Conservation (phyloP, 116 monocot genomes). For the Trichopus zeylanicus region DNA sequence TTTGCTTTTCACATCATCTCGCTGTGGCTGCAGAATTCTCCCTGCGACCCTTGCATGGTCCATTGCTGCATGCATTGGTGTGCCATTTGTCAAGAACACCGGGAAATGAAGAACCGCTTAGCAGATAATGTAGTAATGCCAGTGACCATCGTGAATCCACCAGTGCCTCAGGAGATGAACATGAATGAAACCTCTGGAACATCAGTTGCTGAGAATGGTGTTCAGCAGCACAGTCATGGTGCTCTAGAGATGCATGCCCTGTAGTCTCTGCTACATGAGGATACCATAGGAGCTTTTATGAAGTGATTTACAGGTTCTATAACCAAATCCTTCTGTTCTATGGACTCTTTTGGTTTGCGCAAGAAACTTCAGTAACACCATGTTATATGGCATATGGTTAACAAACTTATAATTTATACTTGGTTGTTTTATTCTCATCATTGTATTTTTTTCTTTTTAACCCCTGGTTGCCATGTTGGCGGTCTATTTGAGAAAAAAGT, state of each 20-base stretch:
- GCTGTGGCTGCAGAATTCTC: constrained; percentile 40
- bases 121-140: constrained; percentile 30
- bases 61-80: constrained; percentile 74
- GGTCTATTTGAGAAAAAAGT: too few species aligned
- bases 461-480: too few species aligned
- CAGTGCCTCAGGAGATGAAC: constrained; percentile 49
- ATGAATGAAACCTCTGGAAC: constrained; percentile 9
- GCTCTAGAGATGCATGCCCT: constrained; percentile 29
- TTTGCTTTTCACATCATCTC: background rate
- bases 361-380: too few species aligned
- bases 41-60: constrained; percentile 61
- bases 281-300: too few species aligned
- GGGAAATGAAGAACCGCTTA: constrained; percentile 49
- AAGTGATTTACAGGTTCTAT: too few species aligned
- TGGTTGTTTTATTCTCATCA: too few species aligned
- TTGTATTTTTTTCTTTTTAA: too few species aligned
- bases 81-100: constrained; percentile 58
- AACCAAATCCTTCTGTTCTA: too few species aligned
- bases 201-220: constrained; percentile 7
- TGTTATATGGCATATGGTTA: too few species aligned
- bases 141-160: constrained; percentile 42
- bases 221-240: constrained; percentile 7
- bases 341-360: too few species aligned
- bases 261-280: constrained; percentile 4
- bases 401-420: too few species aligned